Evolutionary conservation across 345 rosid species (phyloP).

Genomic region (Aegle marmelos): DNA sequence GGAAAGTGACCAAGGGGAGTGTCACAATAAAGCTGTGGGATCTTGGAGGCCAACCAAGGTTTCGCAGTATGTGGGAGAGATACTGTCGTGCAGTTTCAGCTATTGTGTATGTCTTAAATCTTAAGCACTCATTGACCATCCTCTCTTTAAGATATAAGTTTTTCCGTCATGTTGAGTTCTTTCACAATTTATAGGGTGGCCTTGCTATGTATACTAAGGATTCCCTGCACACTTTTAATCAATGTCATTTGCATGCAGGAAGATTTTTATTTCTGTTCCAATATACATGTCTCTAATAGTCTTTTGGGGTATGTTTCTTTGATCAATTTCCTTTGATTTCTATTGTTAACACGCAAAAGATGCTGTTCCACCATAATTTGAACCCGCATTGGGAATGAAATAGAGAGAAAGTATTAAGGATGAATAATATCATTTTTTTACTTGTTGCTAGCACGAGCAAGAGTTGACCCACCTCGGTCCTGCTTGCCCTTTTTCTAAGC

Average conservation of each 20-base stretch:
- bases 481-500: not conserved
- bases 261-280: not conserved
- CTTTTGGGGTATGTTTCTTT: not conserved
- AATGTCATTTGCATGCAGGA: not conserved
- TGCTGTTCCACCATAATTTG: not conserved
- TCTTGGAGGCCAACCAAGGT: conserved; percentile 78
- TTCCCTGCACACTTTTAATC: not conserved
- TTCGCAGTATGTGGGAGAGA: conserved; percentile 46
- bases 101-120: conserved; percentile 29
- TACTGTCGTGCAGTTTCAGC: conserved; percentile 42
- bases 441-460: not conserved
- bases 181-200: not conserved
- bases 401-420: not conserved
- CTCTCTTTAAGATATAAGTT: not conserved
- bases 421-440: not conserved
- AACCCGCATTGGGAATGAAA: not conserved
- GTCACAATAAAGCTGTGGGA: conserved; percentile 90
- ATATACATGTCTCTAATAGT: not conserved
- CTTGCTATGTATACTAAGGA: not conserved
- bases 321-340: not conserved
- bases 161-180: not conserved
- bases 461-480: not conserved
- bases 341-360: not conserved
- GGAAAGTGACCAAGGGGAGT: conserved; percentile 80
- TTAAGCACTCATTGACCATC: not conserved